Evolutionary conservation across 441 rosid genomes (phyloP).

Genomic region (Flueggea neowawraea): DNA sequence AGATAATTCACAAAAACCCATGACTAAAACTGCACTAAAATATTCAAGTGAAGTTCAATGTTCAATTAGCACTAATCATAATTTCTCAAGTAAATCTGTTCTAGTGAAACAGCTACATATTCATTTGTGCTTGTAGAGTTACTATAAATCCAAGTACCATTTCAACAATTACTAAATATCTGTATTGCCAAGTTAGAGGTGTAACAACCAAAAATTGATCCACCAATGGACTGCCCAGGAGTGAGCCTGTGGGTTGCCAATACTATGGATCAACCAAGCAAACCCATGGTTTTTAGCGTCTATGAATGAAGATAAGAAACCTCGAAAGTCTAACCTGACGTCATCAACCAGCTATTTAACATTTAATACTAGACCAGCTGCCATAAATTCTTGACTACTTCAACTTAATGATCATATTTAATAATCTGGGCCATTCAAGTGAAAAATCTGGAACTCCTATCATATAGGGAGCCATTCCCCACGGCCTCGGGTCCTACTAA

Average conservation of each 20-base stretch:
- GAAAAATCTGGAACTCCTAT: constrained; percentile 19
- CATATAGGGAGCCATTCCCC: constrained; percentile 28
- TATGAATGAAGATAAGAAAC: constrained; percentile 54
- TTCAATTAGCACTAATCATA: no score
- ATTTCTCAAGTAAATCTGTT: no score
- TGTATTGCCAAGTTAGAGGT: no score
- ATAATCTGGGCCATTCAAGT: constrained; percentile 35
- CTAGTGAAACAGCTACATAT: no score
- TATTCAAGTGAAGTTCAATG: no score
- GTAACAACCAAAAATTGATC: neutral
- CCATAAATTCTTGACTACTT: constrained; percentile 36
- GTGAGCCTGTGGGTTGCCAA: constrained; percentile 28
- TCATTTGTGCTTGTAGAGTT: no score
- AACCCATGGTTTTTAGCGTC: constrained; percentile 47
- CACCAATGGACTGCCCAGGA: neutral
- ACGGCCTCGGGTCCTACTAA: constrained; percentile 16
- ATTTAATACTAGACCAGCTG: constrained; percentile 24
- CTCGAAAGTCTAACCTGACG: constrained; percentile 30
- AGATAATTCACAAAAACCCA: no score
- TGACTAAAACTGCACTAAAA: no score
- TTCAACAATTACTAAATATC: no score
- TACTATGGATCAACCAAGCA: constrained; percentile 39
- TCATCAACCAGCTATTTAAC: constrained; percentile 26
- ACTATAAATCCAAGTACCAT: no score
- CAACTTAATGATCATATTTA: constrained; percentile 29